Evolutionary conservation across 1,284 basidiomycete species (phyloP), one percentile per base, ranked within the genome.

Genomic region (Apiotrichum laibachii): DNA sequence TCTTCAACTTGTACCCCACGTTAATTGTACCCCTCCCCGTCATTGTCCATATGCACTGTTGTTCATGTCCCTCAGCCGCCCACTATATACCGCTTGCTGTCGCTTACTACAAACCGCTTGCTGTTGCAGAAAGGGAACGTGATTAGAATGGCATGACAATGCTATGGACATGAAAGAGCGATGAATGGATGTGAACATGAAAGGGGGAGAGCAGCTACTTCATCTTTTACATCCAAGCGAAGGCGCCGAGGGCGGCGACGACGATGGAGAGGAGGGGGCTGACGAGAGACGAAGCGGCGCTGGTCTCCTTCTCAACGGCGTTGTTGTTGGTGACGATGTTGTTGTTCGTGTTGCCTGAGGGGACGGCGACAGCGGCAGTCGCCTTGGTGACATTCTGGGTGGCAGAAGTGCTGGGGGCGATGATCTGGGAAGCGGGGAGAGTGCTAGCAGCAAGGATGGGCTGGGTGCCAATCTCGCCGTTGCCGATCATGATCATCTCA

Each of bases 391-490:
- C 18, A 16, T 15, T 21, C 19, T 26, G n/a, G 15, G 50, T 13
- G 18, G 19, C 35, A 11, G 44, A 11, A 15, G 31, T 34, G 33
- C 13, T 35, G 18, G 19, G 19, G 49, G 21, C 21, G 19, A 11
- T 40, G 26, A 12, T 22, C 34, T 35, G 19, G 18, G 21, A 66
- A 21, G 52, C 48, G 26, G 89, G 90, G 9, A 93, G 83, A 5
- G 73, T 70, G 12, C 81, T 77, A 2, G 79, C 82, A 1, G 77
- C 66, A 5, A 69, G 64, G 0, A 80, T 81, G 0, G 87, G 81
- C 75, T 95, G 92, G 0, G 73, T 77, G 50, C 84, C 90, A 45
- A 95, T 82, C 65, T 85, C 73, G 26, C 92, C 91, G 53, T 80
- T 86, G 9, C 92, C 92, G 52, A 92, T 82, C 65, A 85, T 88